Evolutionary conservation across 2,329 filamentous ascomycete genomes (phyloP), one percentile per base, ranked within the genome.

Genomic region (Arthroderma uncinatum): DNA sequence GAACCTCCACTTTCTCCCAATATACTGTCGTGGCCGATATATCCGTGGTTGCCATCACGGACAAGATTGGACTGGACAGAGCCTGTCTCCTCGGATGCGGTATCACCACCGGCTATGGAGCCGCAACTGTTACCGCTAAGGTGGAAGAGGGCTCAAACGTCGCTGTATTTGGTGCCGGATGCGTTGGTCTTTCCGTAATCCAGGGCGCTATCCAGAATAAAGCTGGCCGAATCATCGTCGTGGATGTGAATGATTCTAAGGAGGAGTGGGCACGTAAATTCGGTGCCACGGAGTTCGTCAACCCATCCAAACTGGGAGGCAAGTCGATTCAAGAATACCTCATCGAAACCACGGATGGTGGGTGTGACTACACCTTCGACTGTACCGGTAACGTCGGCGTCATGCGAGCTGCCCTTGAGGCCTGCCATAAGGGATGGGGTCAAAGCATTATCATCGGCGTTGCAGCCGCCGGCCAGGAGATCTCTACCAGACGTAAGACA

Each of bases 351-450:
- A 98, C 93, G 1, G 93, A 97, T 68, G 93, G 93, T 63, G 93
- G 93, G 54, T 95, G 90, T 72, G 93, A 98, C 78, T 97, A 96
- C 79, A 98, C 93, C 53, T 98, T 98, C 71, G 93, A 98, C 78
- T 97, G 93, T 81, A 98, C 93, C 5, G 93, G 93, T 59, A 97
- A 97, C 69, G 91, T 97, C 55, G 82, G 84, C 65, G 93, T 98
- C 57, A 98, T 95, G 93, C 82, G 93, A 62, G 87, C 89, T 55
- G 93, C 93, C 40, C 83, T 98, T 60, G 92, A 98, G 78, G 91
- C 93, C 53, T 97, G 91, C 79, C 93, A 98, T 80, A 98, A 98
- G 83, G 93, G 93, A 53, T 98, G 93, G 93, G 93, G 93, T 67
- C 83, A 96, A 80, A 94, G 87, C 71, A 95, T 98, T 74, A 83